These are phyloP conservation scores for Artemisia annua DNA, from an alignment of 129 eudicot genomes.

Conservation along the genomic window DNA sequence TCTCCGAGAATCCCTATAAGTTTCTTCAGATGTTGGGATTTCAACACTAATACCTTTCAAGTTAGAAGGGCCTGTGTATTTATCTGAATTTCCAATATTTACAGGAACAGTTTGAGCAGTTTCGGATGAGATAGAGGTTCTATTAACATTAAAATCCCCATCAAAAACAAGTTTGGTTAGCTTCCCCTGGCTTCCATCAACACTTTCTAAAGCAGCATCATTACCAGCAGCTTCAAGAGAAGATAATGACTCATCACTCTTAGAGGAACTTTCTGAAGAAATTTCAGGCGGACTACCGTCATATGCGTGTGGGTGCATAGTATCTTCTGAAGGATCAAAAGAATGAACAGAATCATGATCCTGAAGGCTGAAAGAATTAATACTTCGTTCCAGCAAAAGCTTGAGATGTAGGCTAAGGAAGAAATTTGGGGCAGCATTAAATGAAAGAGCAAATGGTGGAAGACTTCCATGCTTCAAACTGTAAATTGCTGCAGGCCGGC, in stretches of 20 bases:
- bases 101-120: conserved; percentile 13
- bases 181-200: conserved; percentile 16
- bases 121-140: conserved; percentile 19
- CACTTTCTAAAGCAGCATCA: conserved; percentile 20
- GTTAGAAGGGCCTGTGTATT: conserved; percentile 17
- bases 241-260: conserved; percentile 13
- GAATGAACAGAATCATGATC: conserved; percentile 21
- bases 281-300: conserved; percentile 26
- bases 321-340: no score
- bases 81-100: conserved; percentile 11
- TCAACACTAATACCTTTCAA: conserved; percentile 54
- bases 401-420: conserved; percentile 70
- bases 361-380: conserved; percentile 37
- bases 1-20: conserved; percentile 35
- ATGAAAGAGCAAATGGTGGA: conserved; percentile 70
- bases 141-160: conserved; percentile 5
- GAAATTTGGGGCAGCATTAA: conserved; percentile 74
- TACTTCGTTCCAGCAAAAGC: conserved; percentile 63
- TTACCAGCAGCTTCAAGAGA: conserved; percentile 22
- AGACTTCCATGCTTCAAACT: conserved; percentile 43
- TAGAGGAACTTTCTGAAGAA: conserved; percentile 31
- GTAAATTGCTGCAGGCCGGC: conserved; percentile 33
- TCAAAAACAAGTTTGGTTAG: conserved; percentile 39
- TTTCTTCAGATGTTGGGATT: conserved; percentile 48
- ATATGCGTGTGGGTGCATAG: conserved; percentile 11